Percentiles rank a stretch among this genome's conserved stretches.
Conservation (phyloP, 1,284 basidiomycete genomes). For the Ceratobasidium sp. region DNA sequence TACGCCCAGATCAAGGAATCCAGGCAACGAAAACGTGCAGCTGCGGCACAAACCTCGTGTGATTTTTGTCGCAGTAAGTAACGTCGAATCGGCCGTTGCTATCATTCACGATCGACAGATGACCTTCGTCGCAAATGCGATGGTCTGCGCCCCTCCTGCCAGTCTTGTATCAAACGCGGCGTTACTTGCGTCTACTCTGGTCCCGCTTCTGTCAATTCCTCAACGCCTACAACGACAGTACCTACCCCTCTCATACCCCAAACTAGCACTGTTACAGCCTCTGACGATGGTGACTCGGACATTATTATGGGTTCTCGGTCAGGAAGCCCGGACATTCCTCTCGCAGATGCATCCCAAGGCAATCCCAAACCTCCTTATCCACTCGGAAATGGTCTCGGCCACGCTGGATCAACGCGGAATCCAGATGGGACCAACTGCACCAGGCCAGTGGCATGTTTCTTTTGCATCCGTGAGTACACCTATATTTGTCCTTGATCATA, state of each 20-base stretch:
- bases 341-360: not conserved
- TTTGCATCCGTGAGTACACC: conserved; percentile 12
- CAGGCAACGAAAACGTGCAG: conserved; percentile 14
- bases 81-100: not conserved
- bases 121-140: conserved; percentile 31
- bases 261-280: not conserved
- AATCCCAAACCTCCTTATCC: conserved; percentile 2
- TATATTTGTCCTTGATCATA: not conserved
- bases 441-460: conserved; percentile 29
- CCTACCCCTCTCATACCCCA: not conserved
- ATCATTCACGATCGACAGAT: not conserved
- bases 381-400: conserved; percentile 18
- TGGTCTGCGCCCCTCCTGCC: conserved; percentile 21
- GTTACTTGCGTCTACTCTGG: conserved; percentile 20
- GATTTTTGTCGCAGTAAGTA: conserved; percentile 31
- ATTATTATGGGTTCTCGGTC: not conserved
- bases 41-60: conserved; percentile 21
- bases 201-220: not conserved
- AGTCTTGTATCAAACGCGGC: conserved; percentile 19
- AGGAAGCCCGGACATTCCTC: conserved; percentile 13
- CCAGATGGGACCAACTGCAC: conserved; percentile 27
- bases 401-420: conserved; percentile 16
- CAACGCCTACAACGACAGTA: too few species aligned
- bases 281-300: conserved; percentile 25
- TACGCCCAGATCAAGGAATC: conserved; percentile 27